Base-by-base conservation (phyloP, 108 stramenopile genomes). In the Bacterosira constricta region DNA sequence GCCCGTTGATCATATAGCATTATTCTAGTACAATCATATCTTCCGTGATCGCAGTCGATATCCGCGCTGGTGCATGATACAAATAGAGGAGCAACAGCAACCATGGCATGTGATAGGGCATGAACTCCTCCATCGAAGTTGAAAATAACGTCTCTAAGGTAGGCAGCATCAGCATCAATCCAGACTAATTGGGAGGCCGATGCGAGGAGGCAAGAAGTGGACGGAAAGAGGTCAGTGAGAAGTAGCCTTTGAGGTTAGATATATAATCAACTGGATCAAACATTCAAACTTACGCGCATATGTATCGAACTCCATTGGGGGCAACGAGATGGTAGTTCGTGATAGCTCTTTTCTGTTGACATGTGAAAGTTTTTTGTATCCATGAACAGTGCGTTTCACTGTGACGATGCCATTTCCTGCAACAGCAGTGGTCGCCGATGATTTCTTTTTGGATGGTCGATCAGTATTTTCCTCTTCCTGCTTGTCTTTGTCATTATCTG, bases 281-380 rank as follows among this genome's bases (percentile, higher is more conserved):
- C n/a, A n/a, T n/a, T n/a, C n/a, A n/a, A n/a, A n/a, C n/a, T n/a
- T n/a, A n/a, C n/a, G 54, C 5, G 91, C 98, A 59, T 82, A 81
- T 6, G 94, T 98, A 42, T 93, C 96, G 62, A 83, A 99, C 81
- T 96, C 93, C 83, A 98, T 88, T 8, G 93, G 81, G 0, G 98
- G 98, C 13, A 99, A 60, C 0, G 86, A 73, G 11, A 97, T 78
- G 45, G 90, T 88, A n/a, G 85, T 81, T 44, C 93, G 66, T 37
- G 85, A 84, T 23, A 94, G 34, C 60, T 94, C 93, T 36, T 67
- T 79, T 46, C 93, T 44, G 29, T 88, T 88, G 1, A 94, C 81
- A 35, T 79, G 75, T 1, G 87, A 88, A 11, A 94, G 66, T 47
- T 85, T 88, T 66, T 88, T 90, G 77, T 91, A 94, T 6, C 92